Base-by-base conservation (phyloP, 768 basidiomycete genomes). In the Chalciporus chontae region DNA sequence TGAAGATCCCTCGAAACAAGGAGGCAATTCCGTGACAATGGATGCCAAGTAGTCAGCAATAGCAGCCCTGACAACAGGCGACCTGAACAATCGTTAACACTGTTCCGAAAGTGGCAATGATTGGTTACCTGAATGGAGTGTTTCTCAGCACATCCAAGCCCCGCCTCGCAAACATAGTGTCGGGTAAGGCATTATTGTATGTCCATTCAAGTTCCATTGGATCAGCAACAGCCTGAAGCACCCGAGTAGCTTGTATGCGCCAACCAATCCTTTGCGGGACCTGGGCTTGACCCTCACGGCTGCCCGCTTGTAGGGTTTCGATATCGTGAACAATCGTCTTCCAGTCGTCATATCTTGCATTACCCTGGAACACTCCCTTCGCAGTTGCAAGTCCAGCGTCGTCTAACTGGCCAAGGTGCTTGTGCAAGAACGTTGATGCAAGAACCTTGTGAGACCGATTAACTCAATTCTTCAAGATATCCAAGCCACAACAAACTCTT, bases 141-240 rank as follows among this genome's bases (percentile, higher is more conserved):
- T 60, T 65, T 29, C 64, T 66, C 14, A 87, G 59, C 38, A 78
- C 74, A n/a, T 70, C 62, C 1, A 87, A 53, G 5, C 76, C 75
- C 27, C 73, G 71, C 27, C 63, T 51, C 18, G 71, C 69, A 40
- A 77, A 78, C 15, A 75, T 63, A 5, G 63, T 56, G 34, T 79
- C 74, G 2, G 71, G 56, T 17, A 76, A 58, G 8, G 60, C 63
- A 38, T 72, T 70, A 41, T 81, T 77, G 21, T 78, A 77, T 74
- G 78, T 80, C 84, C 81, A 85, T 11, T 69, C 58, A 7, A 79
- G 56, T 2, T 71, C 61, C 48, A 77, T 73, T 17, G 77, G 75
- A 47, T 69, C 56, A 17, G 80, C 68, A 37, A 85, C 68, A 1
- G 69, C 63, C 18, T 74, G 58, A 9, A 72, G 54, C 21, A 54